Evolutionary conservation across 1,284 basidiomycete species (phyloP), one percentile per base, ranked within the genome.

Genomic region (Cryptococcus deneoformans): DNA sequence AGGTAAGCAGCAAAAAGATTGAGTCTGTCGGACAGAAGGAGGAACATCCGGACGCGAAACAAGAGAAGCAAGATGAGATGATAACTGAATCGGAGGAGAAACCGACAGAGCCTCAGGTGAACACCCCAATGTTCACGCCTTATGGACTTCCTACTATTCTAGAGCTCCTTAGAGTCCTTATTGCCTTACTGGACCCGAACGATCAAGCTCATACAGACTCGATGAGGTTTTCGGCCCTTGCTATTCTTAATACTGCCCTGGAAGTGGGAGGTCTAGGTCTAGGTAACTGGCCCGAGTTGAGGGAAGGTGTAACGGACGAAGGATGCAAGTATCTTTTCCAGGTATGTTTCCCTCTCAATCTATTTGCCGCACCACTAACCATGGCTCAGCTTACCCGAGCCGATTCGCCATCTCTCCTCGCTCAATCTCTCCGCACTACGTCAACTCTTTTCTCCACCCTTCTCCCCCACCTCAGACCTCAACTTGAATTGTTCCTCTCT

Each of bases 141-240:
- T 96, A 92, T 77, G 93, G 94, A 7, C 83, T 98, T 34, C 90
- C 94, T 0, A 95, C 96, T 2, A 87, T 97, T 52, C 81, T 93
- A 29, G 96, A 99, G 73, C 85, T 99, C 3, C 81, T 99, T 42
- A 87, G 94, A 1, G 96, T 99, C 35, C 84, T 99, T 50, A 87
- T 97, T 67, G 94, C 95, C 62, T 89, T 99, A 24, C 83, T 99
- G 34, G 93, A 99, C 75, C 96, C 96, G 14, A 89, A 86, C 66
- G 93, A 96, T 69, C 87, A 91, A 63, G 86, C 94, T 54, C 95
- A 99, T 74, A 98, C 96, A 5, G 94, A 98, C 74, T 92, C 94
- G 3, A 98, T 96, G 66, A 87, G 96, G 6, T 81, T 97, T 10
- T 89, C 91, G 48, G 90, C 93, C 0, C 83, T 99, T 38, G 85